Percentiles rank a stretch among this genome's conserved stretches.
phyloP scores from a whole-genome alignment of 306 rosid genomes.

The Malus sylvestris region DNA sequence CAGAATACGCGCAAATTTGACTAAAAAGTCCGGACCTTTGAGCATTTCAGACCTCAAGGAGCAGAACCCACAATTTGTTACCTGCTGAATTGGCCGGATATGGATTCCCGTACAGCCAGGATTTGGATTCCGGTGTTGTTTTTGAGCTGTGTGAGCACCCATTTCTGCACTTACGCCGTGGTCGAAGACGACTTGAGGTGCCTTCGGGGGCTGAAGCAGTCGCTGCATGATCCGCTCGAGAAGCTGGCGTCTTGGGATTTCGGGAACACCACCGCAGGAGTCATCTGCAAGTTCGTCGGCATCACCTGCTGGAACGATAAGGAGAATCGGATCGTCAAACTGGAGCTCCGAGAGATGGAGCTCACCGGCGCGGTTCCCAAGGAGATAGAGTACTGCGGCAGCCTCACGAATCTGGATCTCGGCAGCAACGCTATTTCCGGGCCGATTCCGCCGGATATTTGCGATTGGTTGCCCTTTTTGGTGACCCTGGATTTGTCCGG shows the following conservation, averaged over 20 bases:
- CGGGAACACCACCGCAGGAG: constrained; percentile 47
- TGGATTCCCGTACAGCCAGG: background rate
- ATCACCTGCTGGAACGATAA: constrained; percentile 66
- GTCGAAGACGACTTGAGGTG: constrained; percentile 54
- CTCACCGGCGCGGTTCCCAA: constrained; percentile 53
- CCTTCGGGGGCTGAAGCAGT: constrained; percentile 38
- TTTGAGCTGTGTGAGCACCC: background rate
- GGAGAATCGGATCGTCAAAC: constrained; percentile 57
- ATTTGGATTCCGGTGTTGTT: constrained; percentile 8
- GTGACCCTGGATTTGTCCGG: constrained; percentile 53
- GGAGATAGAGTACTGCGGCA: constrained; percentile 51
- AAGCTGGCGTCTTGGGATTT: constrained; percentile 50
- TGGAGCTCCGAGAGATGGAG: constrained; percentile 43
- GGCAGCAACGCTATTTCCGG: constrained; percentile 43
- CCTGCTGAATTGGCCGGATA: background rate
- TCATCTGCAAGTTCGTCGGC: constrained; percentile 58
- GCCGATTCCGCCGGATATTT: constrained; percentile 50
- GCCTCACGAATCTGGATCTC: constrained; percentile 59
- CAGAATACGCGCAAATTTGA: constrained; percentile 2
- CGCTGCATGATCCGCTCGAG: constrained; percentile 25
- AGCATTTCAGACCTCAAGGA: background rate
- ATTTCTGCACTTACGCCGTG: constrained; percentile 4
- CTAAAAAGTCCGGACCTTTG: background rate
- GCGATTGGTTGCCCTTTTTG: constrained; percentile 66
- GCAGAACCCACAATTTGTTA: background rate